Evolutionary conservation across 441 rosid genomes (phyloP), one percentile per base, ranked within the genome.

Genomic region (Gossypium gossypioides): DNA sequence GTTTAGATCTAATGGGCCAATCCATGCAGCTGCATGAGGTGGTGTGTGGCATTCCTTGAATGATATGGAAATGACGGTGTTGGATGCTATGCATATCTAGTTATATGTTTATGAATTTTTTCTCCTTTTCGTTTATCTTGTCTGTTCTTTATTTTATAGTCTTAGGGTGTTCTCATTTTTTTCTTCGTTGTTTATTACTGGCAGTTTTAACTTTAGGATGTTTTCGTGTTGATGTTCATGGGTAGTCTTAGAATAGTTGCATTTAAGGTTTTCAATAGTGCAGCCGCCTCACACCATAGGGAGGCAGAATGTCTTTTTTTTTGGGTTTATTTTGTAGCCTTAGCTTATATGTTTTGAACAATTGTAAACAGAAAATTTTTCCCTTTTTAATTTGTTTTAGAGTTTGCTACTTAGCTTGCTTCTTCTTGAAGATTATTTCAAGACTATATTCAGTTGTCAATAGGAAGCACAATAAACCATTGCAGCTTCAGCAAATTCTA

Each of bases 1-100:
- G 67, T 79, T 48, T 70, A 83, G 96, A 84, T 77, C 87, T 54
- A 88, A 75, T 75, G 89, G 86, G 60, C 87, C 75, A 19, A 81
- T 85, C 84, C 90, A 85, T 71, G 87, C 84, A 55, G 85, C 87
- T 73, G 91, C 86, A 68, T 81, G 78, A 87, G 82, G 69, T 74
- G 22, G 72, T 60, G 64, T 18, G 73, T 64, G 64, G 22, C 61
- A 34, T 57, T 71, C 60, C 18, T 68, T 57, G 78, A 60, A 58
- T 59, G 76, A 19, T 57, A 69, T 74, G 76, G 65, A 40, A 72
- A 71, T n/a, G 48, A 2, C 6, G 29, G 65, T 74, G 79, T 58
- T 68, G 75, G 62, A 62, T 79, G 61, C 65, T 77, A 62, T 79
- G 61, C 65, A 75, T 76, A 55, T 34, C 70, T 68, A 75, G 60